A percentile compares a stretch with the other conserved stretches of the same genome.
Conservation (phyloP, 768 basidiomycete genomes). For the Pleurotus giganteus region DNA sequence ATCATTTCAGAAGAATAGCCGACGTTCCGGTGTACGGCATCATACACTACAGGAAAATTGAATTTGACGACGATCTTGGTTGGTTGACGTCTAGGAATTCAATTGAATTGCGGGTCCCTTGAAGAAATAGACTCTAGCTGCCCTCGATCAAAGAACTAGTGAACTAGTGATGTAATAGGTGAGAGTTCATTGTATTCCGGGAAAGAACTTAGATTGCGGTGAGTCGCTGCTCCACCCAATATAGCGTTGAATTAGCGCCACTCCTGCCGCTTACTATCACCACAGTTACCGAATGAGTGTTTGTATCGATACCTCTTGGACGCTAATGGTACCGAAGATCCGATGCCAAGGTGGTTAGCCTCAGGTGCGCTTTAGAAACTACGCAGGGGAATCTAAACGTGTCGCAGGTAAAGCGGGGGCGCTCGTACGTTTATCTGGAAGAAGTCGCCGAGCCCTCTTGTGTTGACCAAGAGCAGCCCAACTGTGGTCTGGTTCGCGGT, state of each 20-base stretch:
- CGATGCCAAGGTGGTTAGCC: not conserved
- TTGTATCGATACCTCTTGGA: not conserved
- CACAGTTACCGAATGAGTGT: not conserved
- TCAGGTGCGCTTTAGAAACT: not conserved
- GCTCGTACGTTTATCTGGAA: not conserved
- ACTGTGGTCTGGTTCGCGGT: too few relatives aligned
- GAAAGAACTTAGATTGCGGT: not conserved
- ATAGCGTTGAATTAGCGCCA: not conserved
- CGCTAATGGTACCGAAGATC: not conserved
- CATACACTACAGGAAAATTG: too few relatives aligned
- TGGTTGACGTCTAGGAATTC: not conserved
- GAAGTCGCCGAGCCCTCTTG: not conserved
- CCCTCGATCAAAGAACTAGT: not conserved
- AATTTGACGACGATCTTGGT: not conserved
- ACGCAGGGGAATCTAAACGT: not conserved
- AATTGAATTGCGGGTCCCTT: slow-evolving; percentile 6
- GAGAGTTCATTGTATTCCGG: not conserved
- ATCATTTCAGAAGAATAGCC: not conserved
- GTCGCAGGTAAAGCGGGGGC: slow-evolving; percentile 5
- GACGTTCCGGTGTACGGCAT: not conserved
- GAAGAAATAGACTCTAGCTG: not conserved
- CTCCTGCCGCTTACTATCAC: not conserved
- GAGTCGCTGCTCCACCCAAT: not conserved
- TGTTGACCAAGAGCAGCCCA: not conserved
- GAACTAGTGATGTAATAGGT: not conserved